Evolutionary conservation across 2,329 filamentous ascomycete genomes (phyloP).

Genomic region (Cladosporium austrohemisphaericum): DNA sequence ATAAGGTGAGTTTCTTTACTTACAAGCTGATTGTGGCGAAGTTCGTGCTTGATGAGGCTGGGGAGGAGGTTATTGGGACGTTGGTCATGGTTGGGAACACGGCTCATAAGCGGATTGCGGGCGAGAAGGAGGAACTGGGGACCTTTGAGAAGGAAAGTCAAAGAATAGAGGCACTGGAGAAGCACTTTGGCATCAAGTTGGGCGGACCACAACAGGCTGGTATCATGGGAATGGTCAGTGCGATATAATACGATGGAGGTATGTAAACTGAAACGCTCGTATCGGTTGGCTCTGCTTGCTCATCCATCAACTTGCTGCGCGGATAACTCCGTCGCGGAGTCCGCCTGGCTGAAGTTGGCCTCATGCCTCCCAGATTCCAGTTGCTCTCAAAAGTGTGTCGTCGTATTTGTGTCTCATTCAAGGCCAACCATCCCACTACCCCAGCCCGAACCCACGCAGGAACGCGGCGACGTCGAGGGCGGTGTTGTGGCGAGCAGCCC

Average conservation of each 20-base stretch:
- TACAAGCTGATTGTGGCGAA: slow-evolving; percentile 50
- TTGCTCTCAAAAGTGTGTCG: too few species aligned
- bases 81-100: slow-evolving; percentile 41
- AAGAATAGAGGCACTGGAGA: slow-evolving; percentile 40
- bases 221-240: slow-evolving; percentile 30
- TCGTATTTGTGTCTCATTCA: too few species aligned
- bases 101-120: slow-evolving; percentile 45
- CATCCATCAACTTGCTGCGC: not conserved
- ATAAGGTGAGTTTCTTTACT: slow-evolving; percentile 51
- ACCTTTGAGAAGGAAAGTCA: slow-evolving; percentile 41
- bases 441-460: too few species aligned
- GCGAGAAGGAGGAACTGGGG: slow-evolving; percentile 39
- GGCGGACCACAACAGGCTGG: slow-evolving; percentile 35
- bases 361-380: too few species aligned
- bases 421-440: too few species aligned
- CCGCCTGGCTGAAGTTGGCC: too few species aligned
- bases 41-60: slow-evolving; percentile 47
- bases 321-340: too few species aligned
- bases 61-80: slow-evolving; percentile 34
- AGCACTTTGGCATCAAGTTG: slow-evolving; percentile 44
- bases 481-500: too few species aligned
- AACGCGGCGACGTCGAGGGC: too few species aligned
- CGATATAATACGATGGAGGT: not conserved
- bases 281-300: too few species aligned
- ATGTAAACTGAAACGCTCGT: too few species aligned